These are phyloP conservation scores for Chlamydomonas urium DNA, from an alignment of 139 green algal species.

Conservation along the genomic window DNA sequence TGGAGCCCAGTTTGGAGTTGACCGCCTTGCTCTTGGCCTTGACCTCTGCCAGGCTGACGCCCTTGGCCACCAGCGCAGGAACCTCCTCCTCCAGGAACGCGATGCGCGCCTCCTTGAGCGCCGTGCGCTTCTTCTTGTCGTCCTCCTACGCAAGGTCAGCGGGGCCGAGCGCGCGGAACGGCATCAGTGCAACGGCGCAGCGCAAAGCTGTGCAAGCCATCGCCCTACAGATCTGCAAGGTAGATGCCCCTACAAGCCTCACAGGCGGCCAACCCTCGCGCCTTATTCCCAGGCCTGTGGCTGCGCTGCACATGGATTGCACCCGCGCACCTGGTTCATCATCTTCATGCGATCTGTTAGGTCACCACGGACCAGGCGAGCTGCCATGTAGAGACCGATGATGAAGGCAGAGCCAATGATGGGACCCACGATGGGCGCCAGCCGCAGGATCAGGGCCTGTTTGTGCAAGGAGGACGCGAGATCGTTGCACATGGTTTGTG, in stretches of 20 bases:
- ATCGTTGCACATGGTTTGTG: too few relatives aligned
- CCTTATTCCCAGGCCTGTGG: too few relatives aligned
- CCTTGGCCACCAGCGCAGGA: constrained; percentile 42
- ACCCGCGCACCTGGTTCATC: constrained; percentile 43
- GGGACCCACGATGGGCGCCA: constrained; percentile 48
- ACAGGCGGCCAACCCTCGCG: too few relatives aligned
- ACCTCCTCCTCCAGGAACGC: constrained; percentile 36
- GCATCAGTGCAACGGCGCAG: background rate
- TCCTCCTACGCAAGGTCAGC: constrained; percentile 32
- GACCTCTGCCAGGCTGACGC: constrained; percentile 24
- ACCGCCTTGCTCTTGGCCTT: constrained; percentile 26
- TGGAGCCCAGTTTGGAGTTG: constrained; percentile 46
- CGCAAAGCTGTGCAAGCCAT: too few relatives aligned
- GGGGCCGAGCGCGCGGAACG: too few relatives aligned
- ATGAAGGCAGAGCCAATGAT: constrained; percentile 52
- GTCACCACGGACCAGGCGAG: constrained; percentile 47
- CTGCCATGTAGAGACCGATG: constrained; percentile 52
- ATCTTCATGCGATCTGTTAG: constrained; percentile 55
- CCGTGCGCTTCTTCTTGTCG: constrained; percentile 39
- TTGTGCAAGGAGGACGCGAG: background rate
- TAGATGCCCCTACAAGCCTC: too few relatives aligned
- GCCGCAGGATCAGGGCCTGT: constrained; percentile 43
- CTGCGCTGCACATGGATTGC: too few relatives aligned
- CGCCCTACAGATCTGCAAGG: too few relatives aligned
- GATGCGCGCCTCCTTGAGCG: constrained; percentile 42